Conservation (phyloP, 352 stramenopile species). For the Phytopythium sindhum region DNA sequence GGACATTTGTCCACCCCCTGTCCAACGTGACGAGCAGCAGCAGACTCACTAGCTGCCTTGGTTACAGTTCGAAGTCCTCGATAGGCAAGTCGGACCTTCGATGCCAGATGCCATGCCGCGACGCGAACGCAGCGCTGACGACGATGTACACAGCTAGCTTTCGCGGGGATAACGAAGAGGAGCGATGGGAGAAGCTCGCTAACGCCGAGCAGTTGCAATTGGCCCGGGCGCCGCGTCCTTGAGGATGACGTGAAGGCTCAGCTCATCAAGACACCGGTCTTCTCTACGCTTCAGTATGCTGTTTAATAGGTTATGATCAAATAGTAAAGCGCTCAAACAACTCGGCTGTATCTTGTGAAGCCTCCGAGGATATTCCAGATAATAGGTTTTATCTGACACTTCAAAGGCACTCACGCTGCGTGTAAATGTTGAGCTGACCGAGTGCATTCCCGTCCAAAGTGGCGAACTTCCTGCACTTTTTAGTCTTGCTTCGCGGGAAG, state of each 20-base stretch:
- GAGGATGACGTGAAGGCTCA: constrained; percentile 8
- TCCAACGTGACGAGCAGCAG: neutral
- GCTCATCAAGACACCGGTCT: constrained; percentile 6
- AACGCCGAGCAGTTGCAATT: neutral
- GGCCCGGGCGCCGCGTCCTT: neutral
- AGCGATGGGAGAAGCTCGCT: neutral
- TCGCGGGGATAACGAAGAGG: neutral
- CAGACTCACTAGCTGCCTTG: neutral
- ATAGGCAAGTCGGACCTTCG: too few species aligned
- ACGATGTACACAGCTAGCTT: neutral
- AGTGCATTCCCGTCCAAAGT: too few species aligned
- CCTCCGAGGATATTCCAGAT: neutral
- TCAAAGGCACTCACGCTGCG: neutral
- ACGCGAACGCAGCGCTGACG: neutral
- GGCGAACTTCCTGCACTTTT: neutral
- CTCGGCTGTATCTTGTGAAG: neutral
- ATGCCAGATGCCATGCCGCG: neutral
- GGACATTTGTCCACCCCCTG: too few species aligned
- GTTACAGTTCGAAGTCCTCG: too few species aligned
- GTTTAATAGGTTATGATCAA: neutral
- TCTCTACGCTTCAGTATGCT: neutral
- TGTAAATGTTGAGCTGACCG: neutral
- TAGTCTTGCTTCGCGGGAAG: neutral
- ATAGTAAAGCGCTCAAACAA: neutral
- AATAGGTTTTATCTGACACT: neutral